phyloP scores from a whole-genome alignment of 805 yeast species.

The Jamesozyma spencerorum region DNA sequence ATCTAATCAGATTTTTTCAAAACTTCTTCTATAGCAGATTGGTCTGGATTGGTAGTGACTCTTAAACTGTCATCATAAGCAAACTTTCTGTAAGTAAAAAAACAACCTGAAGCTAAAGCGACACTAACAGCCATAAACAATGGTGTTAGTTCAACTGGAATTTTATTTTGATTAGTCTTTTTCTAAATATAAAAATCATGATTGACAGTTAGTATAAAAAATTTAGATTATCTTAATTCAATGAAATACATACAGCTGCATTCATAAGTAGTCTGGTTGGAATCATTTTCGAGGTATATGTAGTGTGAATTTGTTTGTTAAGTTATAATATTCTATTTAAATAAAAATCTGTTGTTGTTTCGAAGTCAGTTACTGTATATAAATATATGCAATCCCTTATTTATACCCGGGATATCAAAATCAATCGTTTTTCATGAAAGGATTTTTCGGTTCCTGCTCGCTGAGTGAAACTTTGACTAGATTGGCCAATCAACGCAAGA shows the following conservation, averaged over 20 bases:
- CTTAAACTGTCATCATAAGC: slow-evolving; percentile 41
- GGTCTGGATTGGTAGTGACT: slow-evolving; percentile 38
- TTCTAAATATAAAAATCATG: slow-evolving; percentile 28
- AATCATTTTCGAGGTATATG: slow-evolving; percentile 2
- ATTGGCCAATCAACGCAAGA: not conserved
- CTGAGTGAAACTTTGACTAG: not conserved
- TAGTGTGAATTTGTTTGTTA: not conserved
- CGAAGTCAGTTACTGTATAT: too few relatives aligned
- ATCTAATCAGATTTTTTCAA: slow-evolving; percentile 10
- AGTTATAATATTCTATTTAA: too few relatives aligned
- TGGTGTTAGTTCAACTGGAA: slow-evolving; percentile 53
- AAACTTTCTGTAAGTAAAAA: slow-evolving; percentile 44
- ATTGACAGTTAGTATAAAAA: too few relatives aligned
- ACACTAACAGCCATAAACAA: slow-evolving; percentile 48
- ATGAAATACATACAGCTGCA: slow-evolving; percentile 7
- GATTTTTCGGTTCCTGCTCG: not conserved
- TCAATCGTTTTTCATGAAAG: too few relatives aligned
- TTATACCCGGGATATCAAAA: not conserved
- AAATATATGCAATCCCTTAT: not conserved
- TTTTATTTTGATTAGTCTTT: slow-evolving; percentile 28
- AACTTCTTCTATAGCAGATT: slow-evolving; percentile 27
- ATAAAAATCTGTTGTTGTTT: too few relatives aligned
- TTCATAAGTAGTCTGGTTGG: slow-evolving; percentile 6
- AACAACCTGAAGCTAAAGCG: slow-evolving; percentile 42
- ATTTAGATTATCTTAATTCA: not conserved